Base-by-base conservation (phyloP, 768 basidiomycete species). In the Xanthoconium purpureum region DNA sequence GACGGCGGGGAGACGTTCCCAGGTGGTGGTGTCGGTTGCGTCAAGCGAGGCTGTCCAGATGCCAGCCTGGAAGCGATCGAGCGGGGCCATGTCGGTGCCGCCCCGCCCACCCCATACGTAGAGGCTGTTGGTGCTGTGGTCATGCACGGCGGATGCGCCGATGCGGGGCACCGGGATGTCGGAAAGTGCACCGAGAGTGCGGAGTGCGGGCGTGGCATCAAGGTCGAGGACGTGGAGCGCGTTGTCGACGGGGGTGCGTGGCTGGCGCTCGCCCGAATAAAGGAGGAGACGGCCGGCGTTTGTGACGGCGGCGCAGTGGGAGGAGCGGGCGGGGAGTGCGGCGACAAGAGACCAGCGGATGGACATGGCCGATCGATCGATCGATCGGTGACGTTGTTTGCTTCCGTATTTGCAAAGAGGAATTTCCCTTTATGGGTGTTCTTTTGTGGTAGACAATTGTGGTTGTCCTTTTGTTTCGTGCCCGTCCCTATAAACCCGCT, bases 71-170 rank as follows among this genome's bases (percentile, higher is more conserved):
- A 61, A 55, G 3, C 24, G 52, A 10, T 63, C 62, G 17, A 79
- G 64, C 4, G 75, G 75, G 1, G 68, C 65, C 75, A 74, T 74
- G 28, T 72, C 70, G 15, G 65, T 60, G 3, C 76, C 78, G 2
- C 77, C 77, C 17, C 79, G 71, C 5, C 80, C 78, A 5, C 78
- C 79, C 73, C 78, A 81, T 43, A 79, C 46, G 58, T 78, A 77
- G 43, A 78, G 60, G 5, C 15, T 48, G 38, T 61, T 48, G 7
- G 52, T 35, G n/a, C 15, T 28, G 15, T 63, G 37, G 47, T 70
- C 66, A 44, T 56, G 67, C 11, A 55, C 56, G 43, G 66, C 42
- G 6, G 58, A 47, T 44, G 68, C 68, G 5, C 67, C 67, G 17
- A 68, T 59, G 14, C 67, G 63, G 42, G 68, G 63, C 14, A 54